Base-by-base conservation (phyloP, 495 filamentous ascomycete species). In the Talaromyces ruber region DNA sequence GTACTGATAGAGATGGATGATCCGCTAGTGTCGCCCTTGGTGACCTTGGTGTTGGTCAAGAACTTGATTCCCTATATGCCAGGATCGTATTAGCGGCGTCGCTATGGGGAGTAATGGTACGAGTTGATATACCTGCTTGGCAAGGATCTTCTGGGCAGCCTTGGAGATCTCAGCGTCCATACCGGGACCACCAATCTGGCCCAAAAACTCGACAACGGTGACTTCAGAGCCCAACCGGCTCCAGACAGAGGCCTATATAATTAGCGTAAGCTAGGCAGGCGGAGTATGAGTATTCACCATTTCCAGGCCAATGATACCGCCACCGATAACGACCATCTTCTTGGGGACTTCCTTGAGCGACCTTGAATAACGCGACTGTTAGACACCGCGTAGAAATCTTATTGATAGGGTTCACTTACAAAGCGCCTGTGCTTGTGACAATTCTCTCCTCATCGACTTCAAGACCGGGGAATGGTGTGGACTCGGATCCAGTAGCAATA, bases 261-360 rank as follows among this genome's bases (percentile, higher is more conserved):
- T 43, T 45, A 59, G 61, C 11, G 28, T 24, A 39, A 18, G 2
- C 7, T 6, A 30, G 6, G 11, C 39, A 8, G 4, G 16, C 26
- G 25, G 18, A 16, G 24, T 9, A n/a, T 6, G 28, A 32, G 4
- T 50, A 59, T 80, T 58, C 74, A 88, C 88, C 94, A 98, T 98
- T 80, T 98, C 94, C 39, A 98, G 85, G 72, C 94, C 94, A 71
- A 98, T 98, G 74, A 98, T 98, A 74, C 94, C 94, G 73, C 94
- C 94, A 66, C 94, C 94, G 68, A 98, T 98, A 65, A 98, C 94
- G 64, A 93, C 79, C 91, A 98, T 89, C 83, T 92, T 95, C 85
- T 97, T 92, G 51, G 94, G 94, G 30, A 98, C 90, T 81, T 95
- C 82, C 65, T 89, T 78, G 51, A 98, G 82, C 22, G 90, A 29